Evolutionary conservation across 768 basidiomycete species (phyloP).

Genomic region (Coprinopsis sp.): DNA sequence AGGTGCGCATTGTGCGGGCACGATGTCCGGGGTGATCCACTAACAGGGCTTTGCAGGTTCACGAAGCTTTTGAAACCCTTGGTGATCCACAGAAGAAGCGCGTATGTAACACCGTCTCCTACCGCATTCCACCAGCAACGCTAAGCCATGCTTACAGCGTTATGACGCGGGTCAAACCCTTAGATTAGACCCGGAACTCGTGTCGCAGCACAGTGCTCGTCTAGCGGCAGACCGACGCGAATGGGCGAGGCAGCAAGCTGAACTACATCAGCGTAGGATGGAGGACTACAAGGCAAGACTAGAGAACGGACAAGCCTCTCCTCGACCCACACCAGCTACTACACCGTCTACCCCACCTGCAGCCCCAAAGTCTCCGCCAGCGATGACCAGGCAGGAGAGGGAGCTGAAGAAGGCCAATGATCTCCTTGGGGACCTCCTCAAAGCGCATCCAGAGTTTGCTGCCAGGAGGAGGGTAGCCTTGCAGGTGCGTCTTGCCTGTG

Average conservation of each 20-base stretch:
- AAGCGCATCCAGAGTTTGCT: constrained; percentile 59
- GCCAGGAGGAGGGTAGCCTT: constrained; percentile 46
- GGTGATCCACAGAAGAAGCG: constrained; percentile 51
- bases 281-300: constrained; percentile 5
- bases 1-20: constrained; percentile 33
- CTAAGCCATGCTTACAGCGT: not conserved
- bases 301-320: not conserved
- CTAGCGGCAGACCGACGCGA: constrained; percentile 12
- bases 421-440: constrained; percentile 51
- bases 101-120: constrained; percentile 29
- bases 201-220: constrained; percentile 8
- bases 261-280: constrained; percentile 9
- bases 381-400: constrained; percentile 26
- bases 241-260: constrained; percentile 13
- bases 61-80: constrained; percentile 57
- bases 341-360: not conserved
- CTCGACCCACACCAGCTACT: not conserved
- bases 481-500: constrained; percentile 32
- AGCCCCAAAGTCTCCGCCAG: not conserved
- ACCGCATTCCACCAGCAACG: not conserved
- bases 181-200: constrained; percentile 9
- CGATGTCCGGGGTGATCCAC: not conserved
- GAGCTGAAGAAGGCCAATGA: constrained; percentile 41
- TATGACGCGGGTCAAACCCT: constrained; percentile 6
- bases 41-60: constrained; percentile 37